phyloP scores from a whole-genome alignment of 2,329 filamentous ascomycete species.

The Cercospora sp. region DNA sequence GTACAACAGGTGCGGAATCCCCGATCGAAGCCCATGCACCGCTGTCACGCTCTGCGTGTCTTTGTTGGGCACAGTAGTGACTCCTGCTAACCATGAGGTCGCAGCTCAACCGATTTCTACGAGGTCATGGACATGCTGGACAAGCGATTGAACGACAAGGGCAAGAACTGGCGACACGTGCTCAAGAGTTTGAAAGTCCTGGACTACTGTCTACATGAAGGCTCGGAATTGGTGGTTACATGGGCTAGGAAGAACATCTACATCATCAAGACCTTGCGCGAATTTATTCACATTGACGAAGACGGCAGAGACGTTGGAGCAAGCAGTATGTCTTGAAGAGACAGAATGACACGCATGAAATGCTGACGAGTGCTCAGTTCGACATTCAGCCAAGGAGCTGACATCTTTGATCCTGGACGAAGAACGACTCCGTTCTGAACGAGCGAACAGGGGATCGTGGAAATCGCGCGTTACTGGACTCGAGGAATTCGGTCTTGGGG shows the following conservation, averaged over 20 bases:
- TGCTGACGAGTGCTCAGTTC: conserved; percentile 62
- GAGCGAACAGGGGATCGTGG: conserved; percentile 90
- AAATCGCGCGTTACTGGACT: conserved; percentile 94
- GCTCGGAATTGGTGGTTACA: conserved; percentile 92
- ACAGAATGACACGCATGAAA: background rate
- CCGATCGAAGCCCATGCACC: background rate
- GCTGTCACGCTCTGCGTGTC: background rate
- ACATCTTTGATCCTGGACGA: conserved; percentile 91
- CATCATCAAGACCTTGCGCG: conserved; percentile 96
- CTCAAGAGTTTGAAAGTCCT: conserved; percentile 96
- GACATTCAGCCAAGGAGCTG: conserved; percentile 92
- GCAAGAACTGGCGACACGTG: conserved; percentile 99
- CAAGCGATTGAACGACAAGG: conserved; percentile 97
- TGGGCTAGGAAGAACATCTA: conserved; percentile 98
- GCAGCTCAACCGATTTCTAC: conserved; percentile 92
- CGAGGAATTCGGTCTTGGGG: conserved; percentile 53
- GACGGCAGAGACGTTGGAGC: conserved; percentile 93
- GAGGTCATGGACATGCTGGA: conserved; percentile 99
- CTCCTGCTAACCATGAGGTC: background rate
- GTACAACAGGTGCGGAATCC: conserved; percentile 80
- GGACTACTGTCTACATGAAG: conserved; percentile 96
- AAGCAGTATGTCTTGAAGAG: conserved; percentile 68
- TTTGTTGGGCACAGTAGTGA: background rate
- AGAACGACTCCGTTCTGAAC: conserved; percentile 84
- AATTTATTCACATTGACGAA: conserved; percentile 96